phyloP scores from a whole-genome alignment of 306 rosid species.

The Dryas alaskensis region DNA sequence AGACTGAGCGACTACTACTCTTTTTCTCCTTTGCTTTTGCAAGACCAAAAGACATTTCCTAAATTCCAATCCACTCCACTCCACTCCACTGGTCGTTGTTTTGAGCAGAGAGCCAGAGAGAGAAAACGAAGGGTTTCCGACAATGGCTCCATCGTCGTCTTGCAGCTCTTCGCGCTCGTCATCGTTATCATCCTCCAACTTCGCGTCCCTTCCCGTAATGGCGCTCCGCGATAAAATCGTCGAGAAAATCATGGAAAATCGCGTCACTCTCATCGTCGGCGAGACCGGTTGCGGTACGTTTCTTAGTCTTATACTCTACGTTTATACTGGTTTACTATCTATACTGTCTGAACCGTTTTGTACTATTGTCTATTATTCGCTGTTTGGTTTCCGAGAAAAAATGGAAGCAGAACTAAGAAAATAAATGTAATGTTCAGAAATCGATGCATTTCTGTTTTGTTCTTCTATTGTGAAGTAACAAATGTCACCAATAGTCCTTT shows the following conservation, averaged over 20 bases:
- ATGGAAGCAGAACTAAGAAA: not conserved
- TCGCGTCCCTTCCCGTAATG: slow-evolving; percentile 66
- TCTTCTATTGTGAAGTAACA: not conserved
- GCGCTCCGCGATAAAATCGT: slow-evolving; percentile 56
- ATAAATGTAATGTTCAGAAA: not conserved
- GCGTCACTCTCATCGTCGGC: slow-evolving; percentile 85
- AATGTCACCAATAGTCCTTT: too few relatives aligned
- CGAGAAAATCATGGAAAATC: slow-evolving; percentile 72
- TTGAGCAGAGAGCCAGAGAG: slow-evolving; percentile 1
- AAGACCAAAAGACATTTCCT: not conserved
- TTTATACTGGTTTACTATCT: not conserved
- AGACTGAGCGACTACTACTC: not conserved
- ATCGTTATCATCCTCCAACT: slow-evolving; percentile 27
- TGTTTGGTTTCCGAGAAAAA: slow-evolving; percentile 16
- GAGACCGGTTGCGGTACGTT: slow-evolving; percentile 79
- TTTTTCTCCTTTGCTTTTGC: not conserved
- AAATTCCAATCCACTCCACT: too few relatives aligned
- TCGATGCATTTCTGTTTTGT: not conserved
- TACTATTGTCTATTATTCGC: not conserved
- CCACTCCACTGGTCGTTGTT: too few relatives aligned
- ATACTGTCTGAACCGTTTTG: not conserved
- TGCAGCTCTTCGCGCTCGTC: slow-evolving; percentile 29
- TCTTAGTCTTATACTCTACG: not conserved
- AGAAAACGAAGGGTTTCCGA: not conserved
- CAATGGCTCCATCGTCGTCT: slow-evolving; percentile 58